These are phyloP conservation scores for Somion occarium DNA, from an alignment of 1,284 basidiomycete species.

Conservation along the genomic window DNA sequence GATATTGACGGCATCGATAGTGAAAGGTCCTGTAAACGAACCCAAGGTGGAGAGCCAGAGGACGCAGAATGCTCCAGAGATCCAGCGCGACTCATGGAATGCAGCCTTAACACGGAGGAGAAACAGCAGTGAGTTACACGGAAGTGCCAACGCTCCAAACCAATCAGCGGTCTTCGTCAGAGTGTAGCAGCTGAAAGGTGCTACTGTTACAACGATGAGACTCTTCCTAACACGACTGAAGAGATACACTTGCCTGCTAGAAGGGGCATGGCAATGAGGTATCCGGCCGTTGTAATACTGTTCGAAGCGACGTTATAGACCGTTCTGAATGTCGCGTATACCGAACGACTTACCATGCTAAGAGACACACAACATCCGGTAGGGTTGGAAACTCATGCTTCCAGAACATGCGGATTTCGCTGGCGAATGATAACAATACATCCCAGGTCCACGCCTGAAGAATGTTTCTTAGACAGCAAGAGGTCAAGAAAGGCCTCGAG, in stretches of 20 bases:
- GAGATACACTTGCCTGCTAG: slow-evolving; percentile 4
- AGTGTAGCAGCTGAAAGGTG: neutral
- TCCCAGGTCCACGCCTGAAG: slow-evolving; percentile 9
- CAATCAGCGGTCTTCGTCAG: slow-evolving; percentile 2
- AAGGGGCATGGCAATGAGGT: slow-evolving; percentile 5
- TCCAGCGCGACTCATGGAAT: neutral
- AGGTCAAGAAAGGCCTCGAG: neutral
- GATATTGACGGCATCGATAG: slow-evolving; percentile 18
- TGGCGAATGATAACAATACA: slow-evolving; percentile 4
- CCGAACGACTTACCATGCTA: slow-evolving; percentile 12
- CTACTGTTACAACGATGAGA: neutral
- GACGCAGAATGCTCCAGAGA: neutral
- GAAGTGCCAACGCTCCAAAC: neutral
- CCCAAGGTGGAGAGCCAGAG: slow-evolving; percentile 3
- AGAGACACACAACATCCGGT: slow-evolving; percentile 10
- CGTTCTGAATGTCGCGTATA: neutral
- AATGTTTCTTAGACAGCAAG: neutral
- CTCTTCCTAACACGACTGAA: neutral
- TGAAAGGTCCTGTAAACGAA: slow-evolving; percentile 1
- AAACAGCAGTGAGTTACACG: slow-evolving; percentile 5
- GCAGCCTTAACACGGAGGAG: slow-evolving; percentile 4
- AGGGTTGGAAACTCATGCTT: neutral
- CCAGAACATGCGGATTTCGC: slow-evolving; percentile 3
- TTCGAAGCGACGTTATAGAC: neutral
- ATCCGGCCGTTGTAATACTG: slow-evolving; percentile 4